Percentiles rank a stretch among this genome's conserved stretches.
These are phyloP conservation scores for Phytophthora nicotianae DNA, from an alignment of 352 stramenopile genomes.

Conservation along the genomic window DNA sequence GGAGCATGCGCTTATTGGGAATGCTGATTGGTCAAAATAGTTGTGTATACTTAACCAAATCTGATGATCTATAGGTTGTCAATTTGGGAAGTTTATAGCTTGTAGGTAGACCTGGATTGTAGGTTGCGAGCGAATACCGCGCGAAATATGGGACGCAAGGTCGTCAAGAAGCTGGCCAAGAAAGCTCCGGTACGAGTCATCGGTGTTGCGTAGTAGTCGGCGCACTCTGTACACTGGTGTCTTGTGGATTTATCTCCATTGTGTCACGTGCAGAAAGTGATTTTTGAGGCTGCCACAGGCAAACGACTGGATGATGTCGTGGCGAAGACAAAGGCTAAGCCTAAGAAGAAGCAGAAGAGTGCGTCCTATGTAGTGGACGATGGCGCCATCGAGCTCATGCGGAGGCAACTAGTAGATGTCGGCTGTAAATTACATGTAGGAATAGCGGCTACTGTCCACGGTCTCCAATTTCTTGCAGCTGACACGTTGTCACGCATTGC, in stretches of 20 bases:
- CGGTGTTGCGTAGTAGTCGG: background rate
- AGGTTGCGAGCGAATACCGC: background rate
- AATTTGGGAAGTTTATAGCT: background rate
- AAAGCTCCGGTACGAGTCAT: conserved; percentile 39
- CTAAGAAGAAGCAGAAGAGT: conserved; percentile 50
- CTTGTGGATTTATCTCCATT: background rate
- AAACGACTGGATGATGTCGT: conserved; percentile 28
- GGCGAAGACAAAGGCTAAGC: conserved; percentile 4
- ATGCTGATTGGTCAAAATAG: conserved; percentile 15
- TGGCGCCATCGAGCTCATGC: conserved; percentile 61
- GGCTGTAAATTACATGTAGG: conserved; percentile 71
- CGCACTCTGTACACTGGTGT: background rate
- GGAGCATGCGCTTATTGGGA: background rate
- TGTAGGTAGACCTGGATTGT: conserved; percentile 7
- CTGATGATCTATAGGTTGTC: background rate
- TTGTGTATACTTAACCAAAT: background rate
- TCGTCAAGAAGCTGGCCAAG: conserved; percentile 35
- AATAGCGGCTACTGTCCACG: background rate
- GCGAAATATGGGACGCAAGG: conserved; percentile 29
- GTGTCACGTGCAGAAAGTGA: conserved; percentile 32
- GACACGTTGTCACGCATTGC: conserved; percentile 1
- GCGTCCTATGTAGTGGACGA: conserved; percentile 41
- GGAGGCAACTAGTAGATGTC: conserved; percentile 53
- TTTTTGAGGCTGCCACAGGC: conserved; percentile 24
- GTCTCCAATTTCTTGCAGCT: conserved; percentile 4